Conservation (phyloP, 2,329 filamentous ascomycete species). For the Aspergillus pseudotamarii region DNA sequence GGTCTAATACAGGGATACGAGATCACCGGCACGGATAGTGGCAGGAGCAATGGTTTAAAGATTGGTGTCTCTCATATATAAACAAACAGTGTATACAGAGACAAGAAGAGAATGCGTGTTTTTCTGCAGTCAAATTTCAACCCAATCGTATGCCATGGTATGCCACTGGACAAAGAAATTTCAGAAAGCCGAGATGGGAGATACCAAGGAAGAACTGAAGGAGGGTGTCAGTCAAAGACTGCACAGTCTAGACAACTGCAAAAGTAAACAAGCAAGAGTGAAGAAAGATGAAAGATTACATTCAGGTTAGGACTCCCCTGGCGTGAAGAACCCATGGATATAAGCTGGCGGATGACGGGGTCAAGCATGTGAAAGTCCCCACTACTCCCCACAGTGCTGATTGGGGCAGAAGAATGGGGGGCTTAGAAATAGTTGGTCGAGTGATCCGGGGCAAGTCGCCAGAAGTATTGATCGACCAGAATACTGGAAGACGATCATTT, state of each 20-base stretch:
- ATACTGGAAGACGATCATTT: neutral
- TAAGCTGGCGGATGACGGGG: slow-evolving; percentile 8
- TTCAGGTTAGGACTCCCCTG: neutral
- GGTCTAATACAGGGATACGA: neutral
- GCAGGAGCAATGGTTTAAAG: neutral
- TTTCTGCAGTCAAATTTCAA: neutral
- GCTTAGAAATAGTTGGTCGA: neutral
- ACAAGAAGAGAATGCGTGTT: neutral
- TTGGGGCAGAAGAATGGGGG: neutral
- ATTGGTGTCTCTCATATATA: neutral
- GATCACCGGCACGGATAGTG: neutral
- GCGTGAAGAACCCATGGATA: slow-evolving; percentile 14
- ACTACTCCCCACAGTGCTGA: slow-evolving; percentile 8
- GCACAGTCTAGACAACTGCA: neutral
- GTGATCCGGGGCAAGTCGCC: slow-evolving; percentile 6
- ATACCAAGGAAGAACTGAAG: neutral
- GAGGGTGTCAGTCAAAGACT: neutral
- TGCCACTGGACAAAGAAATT: neutral
- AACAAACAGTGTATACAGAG: neutral
- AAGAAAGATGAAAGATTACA: neutral
- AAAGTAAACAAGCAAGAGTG: neutral
- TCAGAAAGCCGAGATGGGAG: neutral
- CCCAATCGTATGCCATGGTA: neutral
- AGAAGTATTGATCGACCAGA: neutral
- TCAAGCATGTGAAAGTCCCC: slow-evolving; percentile 29